These are phyloP conservation scores for Alternaria consortialis DNA, from an alignment of 2,329 filamentous ascomycete species.

Conservation along the genomic window DNA sequence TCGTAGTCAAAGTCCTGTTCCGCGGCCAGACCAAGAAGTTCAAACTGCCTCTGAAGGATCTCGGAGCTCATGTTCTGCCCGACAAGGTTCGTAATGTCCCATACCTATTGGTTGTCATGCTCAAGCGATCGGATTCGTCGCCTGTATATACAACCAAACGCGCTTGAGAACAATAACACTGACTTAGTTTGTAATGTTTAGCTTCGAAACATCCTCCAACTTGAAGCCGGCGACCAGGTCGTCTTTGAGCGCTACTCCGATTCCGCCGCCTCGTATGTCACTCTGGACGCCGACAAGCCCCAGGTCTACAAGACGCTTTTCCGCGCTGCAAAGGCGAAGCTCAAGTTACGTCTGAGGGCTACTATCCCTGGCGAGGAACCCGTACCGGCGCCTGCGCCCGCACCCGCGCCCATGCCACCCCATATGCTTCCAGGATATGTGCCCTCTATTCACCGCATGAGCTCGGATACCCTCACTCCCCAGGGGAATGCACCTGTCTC, in stretches of 20 bases:
- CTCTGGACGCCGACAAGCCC: slow-evolving; percentile 78
- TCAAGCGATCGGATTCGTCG: not conserved
- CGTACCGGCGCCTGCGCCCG: slow-evolving; percentile 23
- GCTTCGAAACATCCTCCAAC: slow-evolving; percentile 71
- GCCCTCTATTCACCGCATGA: slow-evolving; percentile 37
- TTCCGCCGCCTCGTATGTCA: slow-evolving; percentile 81
- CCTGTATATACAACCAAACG: not conserved
- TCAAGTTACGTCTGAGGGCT: slow-evolving; percentile 90
- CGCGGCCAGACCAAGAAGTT: slow-evolving; percentile 81
- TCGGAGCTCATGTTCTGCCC: slow-evolving; percentile 77
- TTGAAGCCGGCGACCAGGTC: slow-evolving; percentile 69
- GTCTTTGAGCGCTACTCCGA: slow-evolving; percentile 94
- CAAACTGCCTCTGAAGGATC: slow-evolving; percentile 88
- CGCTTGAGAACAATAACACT: slow-evolving; percentile 17
- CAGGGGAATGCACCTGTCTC: slow-evolving; percentile 30
- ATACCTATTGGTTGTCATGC: not conserved
- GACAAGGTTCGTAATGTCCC: slow-evolving; percentile 74
- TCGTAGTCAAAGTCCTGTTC: slow-evolving; percentile 86
- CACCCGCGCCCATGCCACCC: slow-evolving; percentile 24
- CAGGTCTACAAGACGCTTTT: slow-evolving; percentile 96
- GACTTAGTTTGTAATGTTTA: slow-evolving; percentile 23
- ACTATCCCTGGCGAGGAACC: slow-evolving; percentile 65
- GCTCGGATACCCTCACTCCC: slow-evolving; percentile 39
- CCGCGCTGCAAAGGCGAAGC: slow-evolving; percentile 95
- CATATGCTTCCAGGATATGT: slow-evolving; percentile 20